Conservation (phyloP, 2,329 filamentous ascomycete species). For the Fusarium sp. region DNA sequence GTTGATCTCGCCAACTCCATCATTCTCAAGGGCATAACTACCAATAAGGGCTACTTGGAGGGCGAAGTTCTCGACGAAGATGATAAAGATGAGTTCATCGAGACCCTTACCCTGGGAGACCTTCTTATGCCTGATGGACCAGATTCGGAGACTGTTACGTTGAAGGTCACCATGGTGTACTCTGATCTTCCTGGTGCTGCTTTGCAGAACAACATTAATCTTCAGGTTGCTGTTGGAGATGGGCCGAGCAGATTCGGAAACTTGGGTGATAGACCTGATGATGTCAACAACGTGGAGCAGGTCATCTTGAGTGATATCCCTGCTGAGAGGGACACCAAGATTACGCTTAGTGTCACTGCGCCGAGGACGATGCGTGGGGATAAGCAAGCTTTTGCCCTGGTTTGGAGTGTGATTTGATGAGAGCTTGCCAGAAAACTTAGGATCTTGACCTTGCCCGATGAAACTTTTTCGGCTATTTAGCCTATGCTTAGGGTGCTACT, state of each 20-base stretch:
- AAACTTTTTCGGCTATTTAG: accelerated
- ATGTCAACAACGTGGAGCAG: neutral
- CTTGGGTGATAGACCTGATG: neutral
- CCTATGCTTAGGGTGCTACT: accelerated
- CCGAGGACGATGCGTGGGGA: neutral
- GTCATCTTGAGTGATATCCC: neutral
- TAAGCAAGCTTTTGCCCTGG: neutral
- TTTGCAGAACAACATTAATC: neutral
- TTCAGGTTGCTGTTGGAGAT: neutral
- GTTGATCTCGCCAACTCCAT: neutral
- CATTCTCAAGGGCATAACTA: neutral
- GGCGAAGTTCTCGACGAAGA: accelerated
- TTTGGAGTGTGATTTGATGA: neutral
- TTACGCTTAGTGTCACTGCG: neutral
- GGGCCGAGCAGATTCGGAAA: neutral
- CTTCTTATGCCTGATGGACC: neutral
- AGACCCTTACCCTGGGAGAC: neutral
- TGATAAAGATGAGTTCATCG: neutral
- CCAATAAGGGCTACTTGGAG: neutral
- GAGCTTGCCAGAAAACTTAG: accelerated
- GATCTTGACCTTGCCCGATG: accelerated
- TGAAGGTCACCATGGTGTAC: neutral
- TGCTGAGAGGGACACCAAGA: neutral
- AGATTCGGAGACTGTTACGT: neutral
- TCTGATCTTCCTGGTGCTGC: neutral